A percentile compares a stretch with the other conserved stretches of the same genome.
Conservation (phyloP, 768 basidiomycete species). For the Gelatoporia subvermispora region DNA sequence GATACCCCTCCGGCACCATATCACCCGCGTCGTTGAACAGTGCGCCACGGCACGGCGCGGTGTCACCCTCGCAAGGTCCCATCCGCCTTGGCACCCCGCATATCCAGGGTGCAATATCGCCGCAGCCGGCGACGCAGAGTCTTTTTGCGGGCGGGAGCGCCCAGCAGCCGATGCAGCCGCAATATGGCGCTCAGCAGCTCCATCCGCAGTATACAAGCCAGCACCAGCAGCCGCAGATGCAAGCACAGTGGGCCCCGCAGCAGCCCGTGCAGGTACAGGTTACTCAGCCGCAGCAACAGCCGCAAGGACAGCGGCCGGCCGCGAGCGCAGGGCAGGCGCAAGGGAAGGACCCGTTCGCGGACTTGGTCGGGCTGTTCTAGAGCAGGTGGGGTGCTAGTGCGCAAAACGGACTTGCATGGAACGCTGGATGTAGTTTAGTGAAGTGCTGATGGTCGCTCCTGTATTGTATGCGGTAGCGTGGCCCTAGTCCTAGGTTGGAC, state of each 20-base stretch:
- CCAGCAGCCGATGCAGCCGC: constrained; percentile 1
- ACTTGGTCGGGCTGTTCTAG: constrained; percentile 73
- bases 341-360: constrained; percentile 80
- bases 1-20: neutral
- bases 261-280: constrained; percentile 11
- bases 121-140: no score
- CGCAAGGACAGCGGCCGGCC: constrained; percentile 9
- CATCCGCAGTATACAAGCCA: constrained; percentile 9
- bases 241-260: constrained; percentile 10
- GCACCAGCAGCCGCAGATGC: constrained; percentile 10
- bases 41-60: neutral
- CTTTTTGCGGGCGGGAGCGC: constrained; percentile 8
- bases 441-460: no score
- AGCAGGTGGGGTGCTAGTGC: neutral
- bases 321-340: constrained; percentile 17
- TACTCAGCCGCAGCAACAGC: constrained; percentile 16
- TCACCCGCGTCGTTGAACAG: constrained; percentile 5
- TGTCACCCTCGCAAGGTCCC: constrained; percentile 11
- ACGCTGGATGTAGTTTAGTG: no score
- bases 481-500: neutral
- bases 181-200: constrained; percentile 2
- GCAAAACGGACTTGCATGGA: neutral
- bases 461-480: no score
- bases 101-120: constrained; percentile 6
- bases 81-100: constrained; percentile 33